Base-by-base conservation (phyloP, 352 stramenopile species). In the Phytophthora pistaciae region DNA sequence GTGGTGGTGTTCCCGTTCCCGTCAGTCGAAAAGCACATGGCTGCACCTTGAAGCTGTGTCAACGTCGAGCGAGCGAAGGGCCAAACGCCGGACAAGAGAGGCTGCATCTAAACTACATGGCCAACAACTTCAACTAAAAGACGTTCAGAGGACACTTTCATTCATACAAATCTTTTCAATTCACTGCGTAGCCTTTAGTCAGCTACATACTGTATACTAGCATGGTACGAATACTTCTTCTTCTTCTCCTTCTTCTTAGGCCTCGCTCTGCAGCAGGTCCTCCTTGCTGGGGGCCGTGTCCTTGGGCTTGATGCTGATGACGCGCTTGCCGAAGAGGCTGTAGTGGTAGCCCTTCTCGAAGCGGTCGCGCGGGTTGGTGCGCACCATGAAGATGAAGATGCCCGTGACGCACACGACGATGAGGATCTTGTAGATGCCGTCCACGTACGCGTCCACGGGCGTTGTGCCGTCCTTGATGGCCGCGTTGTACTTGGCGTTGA, bases 351-450 rank as follows among this genome's bases (percentile, higher is more conserved):
- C 84, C 8, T 78, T 78, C 1, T 77, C 79, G 67, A 95, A 95
- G 23, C 88, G 84, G 75, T 93, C 86, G 13, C 66, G 60, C 21
- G 83, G 82, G 74, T 91, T 82, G 29, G 88, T 95, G 63, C 88
- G 85, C 66, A 95, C 84, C 68, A 89, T 56, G 65, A 93, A 89
- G 74, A 92, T 72, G 64, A 87, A 74, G 44, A 88, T 66, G 53
- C 78, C 83, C 23, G 83, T 87, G 56, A 92, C 59, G 54, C 88
- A 74, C n/a, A 93, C 67, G 27, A 91, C 69, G 10, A 84, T 66
- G 16, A 94, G 69, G 64, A 94, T 92, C 77, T 88, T 90, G 80
- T 94, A 70, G 77, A 93, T 87, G 64, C 87, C 91, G 68, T 71
- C 38, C 54, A 92, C 83, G 80, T 93, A 94, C 18, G 84, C 84